Base-by-base conservation (phyloP, 306 rosid genomes). In the Trifolium pratense region DNA sequence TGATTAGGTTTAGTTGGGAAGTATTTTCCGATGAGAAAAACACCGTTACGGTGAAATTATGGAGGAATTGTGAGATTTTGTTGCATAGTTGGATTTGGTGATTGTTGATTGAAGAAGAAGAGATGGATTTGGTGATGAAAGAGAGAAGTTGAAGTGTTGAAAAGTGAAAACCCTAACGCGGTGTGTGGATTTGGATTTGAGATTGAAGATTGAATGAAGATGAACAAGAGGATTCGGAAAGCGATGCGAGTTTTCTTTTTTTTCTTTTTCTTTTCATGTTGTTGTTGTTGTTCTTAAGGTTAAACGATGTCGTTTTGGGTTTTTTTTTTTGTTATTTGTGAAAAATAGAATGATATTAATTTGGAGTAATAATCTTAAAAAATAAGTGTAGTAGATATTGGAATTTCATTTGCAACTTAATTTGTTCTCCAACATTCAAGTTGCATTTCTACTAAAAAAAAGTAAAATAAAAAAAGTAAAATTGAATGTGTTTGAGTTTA, bases 81-180 rank as follows among this genome's bases (percentile, higher is more conserved):
- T 2, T 36, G 81, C 71, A 80, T 67, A n/a, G 70, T 60, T 17
- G 75, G 76, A 57, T 1, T 45, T 48, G 59, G 51, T 10, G 49
- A 78, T 14, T 23, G n/a, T 29, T 29, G 32, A 29, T 29, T 29
- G 13, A 31, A 56, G 15, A 5, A 39, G 13, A 26, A 17, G 59
- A 10, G 6, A 21, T 13, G 58, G n/a, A 2, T 13, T 20, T 32
- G 68, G 29, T 21, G 78, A 17, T 3, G 40, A 60, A n/a, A 65
- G 18, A 48, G 17, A 37, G 39, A 76, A 76, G 12, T 61, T 71
- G 37, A 73, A 57, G 3, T 62, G 15, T 9, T 62, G 32, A 23
- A 39, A 39, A 39, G 70, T 64, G 17, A 16, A 80, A 83, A 83
- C 84, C 84, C 87, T 83, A 83, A 76, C 17, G 43, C 32, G 63